Conservation (phyloP, 306 rosid genomes). For the Dryas drummondii region DNA sequence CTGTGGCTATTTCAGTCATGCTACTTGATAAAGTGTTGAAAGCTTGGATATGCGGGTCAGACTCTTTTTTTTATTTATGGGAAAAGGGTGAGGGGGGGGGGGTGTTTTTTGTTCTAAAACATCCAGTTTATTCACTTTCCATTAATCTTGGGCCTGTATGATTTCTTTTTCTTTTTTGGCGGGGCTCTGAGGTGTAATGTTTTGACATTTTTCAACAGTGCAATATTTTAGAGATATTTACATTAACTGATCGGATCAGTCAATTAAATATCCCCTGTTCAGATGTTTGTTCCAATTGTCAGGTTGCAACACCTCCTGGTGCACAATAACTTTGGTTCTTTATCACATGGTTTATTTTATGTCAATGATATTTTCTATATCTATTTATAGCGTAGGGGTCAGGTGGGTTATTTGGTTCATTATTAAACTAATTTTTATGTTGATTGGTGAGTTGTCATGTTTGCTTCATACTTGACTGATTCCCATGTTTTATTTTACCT, state of each 20-base stretch:
- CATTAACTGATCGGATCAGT: background rate
- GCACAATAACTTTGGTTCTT: background rate
- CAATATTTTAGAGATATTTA: background rate
- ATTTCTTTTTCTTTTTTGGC: background rate
- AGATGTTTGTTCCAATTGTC: conserved; percentile 10
- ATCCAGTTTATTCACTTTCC: background rate
- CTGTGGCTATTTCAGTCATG: background rate
- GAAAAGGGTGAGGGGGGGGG: no score
- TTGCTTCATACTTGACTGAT: background rate
- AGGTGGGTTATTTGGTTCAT: background rate
- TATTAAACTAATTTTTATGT: background rate
- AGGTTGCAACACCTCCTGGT: background rate
- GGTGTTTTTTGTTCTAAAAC: background rate
- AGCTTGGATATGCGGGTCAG: background rate
- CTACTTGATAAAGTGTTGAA: background rate
- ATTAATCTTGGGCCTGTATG: background rate
- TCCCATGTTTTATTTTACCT: background rate
- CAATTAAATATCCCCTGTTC: background rate
- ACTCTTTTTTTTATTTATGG: background rate
- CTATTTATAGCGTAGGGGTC: background rate
- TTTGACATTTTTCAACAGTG: background rate
- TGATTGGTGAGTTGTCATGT: background rate
- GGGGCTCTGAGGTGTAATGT: background rate
- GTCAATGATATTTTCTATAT: background rate
- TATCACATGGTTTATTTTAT: background rate